Percentiles rank a stretch among this genome's conserved stretches.
Conservation (phyloP, 2,329 filamentous ascomycete genomes). For the Aspergillus calidoustus region DNA sequence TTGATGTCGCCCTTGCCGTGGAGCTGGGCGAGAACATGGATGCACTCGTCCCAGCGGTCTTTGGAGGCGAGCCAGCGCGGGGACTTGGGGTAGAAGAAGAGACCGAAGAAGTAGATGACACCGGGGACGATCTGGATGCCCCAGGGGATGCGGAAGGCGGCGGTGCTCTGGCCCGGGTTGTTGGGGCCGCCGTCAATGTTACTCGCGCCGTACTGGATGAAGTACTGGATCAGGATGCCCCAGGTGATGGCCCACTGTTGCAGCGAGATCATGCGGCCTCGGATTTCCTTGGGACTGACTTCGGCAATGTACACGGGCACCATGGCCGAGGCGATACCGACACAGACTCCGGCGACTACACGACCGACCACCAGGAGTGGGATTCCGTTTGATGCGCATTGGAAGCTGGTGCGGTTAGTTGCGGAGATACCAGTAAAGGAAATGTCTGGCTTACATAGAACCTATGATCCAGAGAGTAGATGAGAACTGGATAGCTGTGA, state of each 20-base stretch:
- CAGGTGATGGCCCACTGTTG: conserved; percentile 77
- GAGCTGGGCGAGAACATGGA: conserved; percentile 56
- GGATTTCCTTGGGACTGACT: conserved; percentile 60
- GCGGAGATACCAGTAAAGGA: neutral
- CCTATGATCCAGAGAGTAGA: conserved; percentile 53
- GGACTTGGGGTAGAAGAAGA: conserved; percentile 58
- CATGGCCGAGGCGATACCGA: conserved; percentile 73
- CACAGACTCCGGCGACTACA: conserved; percentile 70
- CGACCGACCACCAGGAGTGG: conserved; percentile 73
- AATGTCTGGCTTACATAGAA: conserved; percentile 15
- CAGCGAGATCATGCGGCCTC: conserved; percentile 67
- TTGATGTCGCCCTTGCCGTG: conserved; percentile 68
- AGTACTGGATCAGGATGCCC: conserved; percentile 72
- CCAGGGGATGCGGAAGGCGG: conserved; percentile 67
- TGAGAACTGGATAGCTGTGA: conserved; percentile 55
- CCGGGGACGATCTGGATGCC: conserved; percentile 65
- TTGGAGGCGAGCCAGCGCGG: conserved; percentile 67
- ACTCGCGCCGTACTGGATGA: conserved; percentile 39
- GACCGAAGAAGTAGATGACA: conserved; percentile 59
- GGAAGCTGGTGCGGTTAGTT: conserved; percentile 52
- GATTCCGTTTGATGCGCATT: conserved; percentile 66
- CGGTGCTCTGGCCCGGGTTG: conserved; percentile 54
- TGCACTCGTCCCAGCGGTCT: conserved; percentile 60
- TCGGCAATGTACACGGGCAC: conserved; percentile 73
- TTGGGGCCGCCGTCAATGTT: conserved; percentile 59